Percentiles rank a stretch among this genome's conserved stretches.
Evolutionary conservation across 768 basidiomycete genomes (phyloP).

Genomic region (Phylloporus arenicola): DNA sequence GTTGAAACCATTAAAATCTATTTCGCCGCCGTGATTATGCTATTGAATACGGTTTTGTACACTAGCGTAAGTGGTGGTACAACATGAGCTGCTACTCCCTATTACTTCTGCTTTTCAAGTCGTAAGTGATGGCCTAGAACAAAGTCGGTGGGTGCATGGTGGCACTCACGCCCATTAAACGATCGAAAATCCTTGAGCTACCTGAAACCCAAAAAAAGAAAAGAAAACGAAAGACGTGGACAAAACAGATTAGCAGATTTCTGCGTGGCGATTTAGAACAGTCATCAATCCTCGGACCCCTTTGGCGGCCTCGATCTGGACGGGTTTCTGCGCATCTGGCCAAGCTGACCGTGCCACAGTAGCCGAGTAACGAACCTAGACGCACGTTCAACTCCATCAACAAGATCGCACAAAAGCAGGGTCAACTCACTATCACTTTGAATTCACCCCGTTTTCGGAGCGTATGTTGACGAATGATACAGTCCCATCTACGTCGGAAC

Average conservation of each 20-base stretch:
- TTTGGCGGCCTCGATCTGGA: slow-evolving; percentile 31
- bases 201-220: slow-evolving; percentile 12
- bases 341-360: slow-evolving; percentile 33
- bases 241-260: slow-evolving; percentile 16
- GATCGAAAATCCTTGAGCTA: slow-evolving; percentile 11
- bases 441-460: slow-evolving; percentile 29
- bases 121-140: slow-evolving; percentile 15
- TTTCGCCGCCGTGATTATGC: slow-evolving; percentile 5
- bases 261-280: slow-evolving; percentile 30
- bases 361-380: slow-evolving; percentile 32
- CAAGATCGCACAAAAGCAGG: slow-evolving; percentile 5
- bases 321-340: slow-evolving; percentile 35
- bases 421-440: slow-evolving; percentile 30
- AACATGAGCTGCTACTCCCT: slow-evolving; percentile 20
- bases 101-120: slow-evolving; percentile 10
- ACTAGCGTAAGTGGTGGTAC: slow-evolving; percentile 26
- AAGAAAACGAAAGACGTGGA: background rate
- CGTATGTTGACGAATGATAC: slow-evolving; percentile 29
- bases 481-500: slow-evolving; percentile 31
- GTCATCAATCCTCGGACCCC: slow-evolving; percentile 36
- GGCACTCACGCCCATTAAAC: slow-evolving; percentile 16
- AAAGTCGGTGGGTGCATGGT: background rate
- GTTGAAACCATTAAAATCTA: slow-evolving; percentile 6
- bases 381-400: slow-evolving; percentile 9
- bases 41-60: slow-evolving; percentile 12